Evolutionary conservation across 108 stramenopile genomes (phyloP), one percentile per base, ranked within the genome.

Genomic region (Cyclotella baltica): DNA sequence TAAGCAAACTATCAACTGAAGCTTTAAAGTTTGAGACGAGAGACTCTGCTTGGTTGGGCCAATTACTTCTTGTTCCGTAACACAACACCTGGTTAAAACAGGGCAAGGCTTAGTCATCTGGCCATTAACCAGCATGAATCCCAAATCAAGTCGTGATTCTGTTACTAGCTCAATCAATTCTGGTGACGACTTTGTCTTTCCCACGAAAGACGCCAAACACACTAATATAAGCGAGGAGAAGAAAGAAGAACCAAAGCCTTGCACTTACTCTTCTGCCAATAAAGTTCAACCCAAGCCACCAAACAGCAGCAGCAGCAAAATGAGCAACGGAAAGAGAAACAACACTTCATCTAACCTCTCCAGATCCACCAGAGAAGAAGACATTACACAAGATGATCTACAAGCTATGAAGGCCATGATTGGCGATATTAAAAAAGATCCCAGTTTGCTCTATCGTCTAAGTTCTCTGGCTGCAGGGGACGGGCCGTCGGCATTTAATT

Each of bases 381-480:
- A 68, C 4, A 73, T 80, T 28, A 80, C 80, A n/a, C 67, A 62
- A 43, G 80, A 73, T 63, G 80, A 80, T 52, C 65, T 80, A 0
- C 57, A 69, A 36, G 80, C 80, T 29, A 80, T 80, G 80, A 80
- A 80, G 61, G 80, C 53, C 28, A 80, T 80, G 80, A 80, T 80
- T 43, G 67, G 73, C 0, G 52, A 69, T 19, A 80, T 80, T 43
- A 80, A 80, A 63, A 80, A 55, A 46, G 80, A 80, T 63, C 80
- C 80, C 27, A 73, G 72, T 28, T 43, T 80, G 15, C 46, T 80
- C n/a, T 80, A 69, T 37, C 52, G 64, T 20, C 48, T 80, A 40
- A 62, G 66, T 30, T 68, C 66, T 29, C 61, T 67, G 9, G 40
- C 67, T 16, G 51, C 36, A 0, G 56, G 31, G 30, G 68, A 56